phyloP scores from a whole-genome alignment of 805 yeast genomes.

The Yamadazyma tumulicola region DNA sequence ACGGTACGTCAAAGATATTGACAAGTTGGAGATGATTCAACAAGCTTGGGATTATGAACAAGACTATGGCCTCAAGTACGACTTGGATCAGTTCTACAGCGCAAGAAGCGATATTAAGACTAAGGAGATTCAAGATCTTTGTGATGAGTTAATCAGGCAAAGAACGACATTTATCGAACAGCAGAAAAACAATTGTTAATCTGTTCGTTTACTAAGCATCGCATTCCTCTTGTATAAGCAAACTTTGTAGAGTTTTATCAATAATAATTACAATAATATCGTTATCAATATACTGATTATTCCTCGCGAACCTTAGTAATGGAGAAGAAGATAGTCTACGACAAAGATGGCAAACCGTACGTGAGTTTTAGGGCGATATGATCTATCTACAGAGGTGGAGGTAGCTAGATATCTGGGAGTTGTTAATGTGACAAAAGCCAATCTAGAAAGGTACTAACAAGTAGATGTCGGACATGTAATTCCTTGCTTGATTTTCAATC shows the following conservation, averaged over 20 bases:
- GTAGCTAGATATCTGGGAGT: too few relatives aligned
- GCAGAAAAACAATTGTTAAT: too few relatives aligned
- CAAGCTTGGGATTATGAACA: constrained; percentile 85
- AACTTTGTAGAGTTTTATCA: background rate
- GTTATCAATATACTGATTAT: too few relatives aligned
- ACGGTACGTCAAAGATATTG: constrained; percentile 87
- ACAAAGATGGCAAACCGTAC: constrained; percentile 91
- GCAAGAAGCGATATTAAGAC: constrained; percentile 65
- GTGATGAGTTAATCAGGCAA: constrained; percentile 43
- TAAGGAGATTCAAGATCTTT: constrained; percentile 64
- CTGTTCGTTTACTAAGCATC: too few relatives aligned
- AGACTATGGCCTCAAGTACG: constrained; percentile 50
- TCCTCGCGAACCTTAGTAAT: constrained; percentile 13
- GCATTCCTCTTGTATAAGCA: too few relatives aligned
- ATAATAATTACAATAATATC: too few relatives aligned
- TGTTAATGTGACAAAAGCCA: too few relatives aligned
- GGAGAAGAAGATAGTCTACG: constrained; percentile 72
- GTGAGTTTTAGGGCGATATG: constrained; percentile 27
- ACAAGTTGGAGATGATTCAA: constrained; percentile 81
- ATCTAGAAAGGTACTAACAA: constrained; percentile 2
- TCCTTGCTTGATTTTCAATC: constrained; percentile 73
- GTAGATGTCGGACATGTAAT: constrained; percentile 85
- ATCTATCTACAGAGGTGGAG: too few relatives aligned
- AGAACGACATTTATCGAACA: constrained; percentile 16
- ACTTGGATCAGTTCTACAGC: constrained; percentile 65